Evolutionary conservation across 257 asterid species (phyloP), one percentile per base, ranked within the genome.

Genomic region (Solanum verrucosum): DNA sequence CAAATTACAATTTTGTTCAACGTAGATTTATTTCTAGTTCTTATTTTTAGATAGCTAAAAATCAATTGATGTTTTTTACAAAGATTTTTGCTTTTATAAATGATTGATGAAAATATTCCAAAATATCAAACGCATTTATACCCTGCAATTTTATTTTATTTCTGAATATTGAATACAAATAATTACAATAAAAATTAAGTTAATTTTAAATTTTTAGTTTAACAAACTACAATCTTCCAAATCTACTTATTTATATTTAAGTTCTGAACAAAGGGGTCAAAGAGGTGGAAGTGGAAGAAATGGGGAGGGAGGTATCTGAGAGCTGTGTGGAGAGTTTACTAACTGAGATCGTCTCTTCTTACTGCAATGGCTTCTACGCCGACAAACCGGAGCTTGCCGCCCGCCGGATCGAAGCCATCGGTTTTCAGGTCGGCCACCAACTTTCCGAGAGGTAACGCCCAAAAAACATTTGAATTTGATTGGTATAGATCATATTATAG

Each of bases 381-480:
- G 92, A 89, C 93, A 97, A 97, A 92, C 97, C 98, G 14, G 98
- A 97, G 89, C 96, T 97, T 73, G 98, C 99, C 65, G 98, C 98
- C 25, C 98, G 98, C 12, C 90, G 99, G 93, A 96, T 97, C 91
- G 98, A 97, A 90, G 98, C 99, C 90, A 95, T 96, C 34, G 98
- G 98, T 27, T 97, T 95, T 90, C 98, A 97, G 87, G 99, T 95
- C 88, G 99, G 98, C 88, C 99, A 96, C 89, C 99, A 96, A 82
- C 93, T 96, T 6, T 92, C 96, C 10, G 98, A 97, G 87, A 95
- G 99, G 99, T 96, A 67, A 46, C 34, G 49, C 35, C 7, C 4
- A 1, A 1, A 27, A 74, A 35, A 74, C 31, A 35, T 21, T 74
- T 10, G 27, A 34, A 73, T 16, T 68, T 72, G 44, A 72, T 72